Percentiles rank a stretch among this genome's conserved stretches.
Evolutionary conservation across 2,329 filamentous ascomycete genomes (phyloP).

Genomic region (Aquanectria penicillioides): DNA sequence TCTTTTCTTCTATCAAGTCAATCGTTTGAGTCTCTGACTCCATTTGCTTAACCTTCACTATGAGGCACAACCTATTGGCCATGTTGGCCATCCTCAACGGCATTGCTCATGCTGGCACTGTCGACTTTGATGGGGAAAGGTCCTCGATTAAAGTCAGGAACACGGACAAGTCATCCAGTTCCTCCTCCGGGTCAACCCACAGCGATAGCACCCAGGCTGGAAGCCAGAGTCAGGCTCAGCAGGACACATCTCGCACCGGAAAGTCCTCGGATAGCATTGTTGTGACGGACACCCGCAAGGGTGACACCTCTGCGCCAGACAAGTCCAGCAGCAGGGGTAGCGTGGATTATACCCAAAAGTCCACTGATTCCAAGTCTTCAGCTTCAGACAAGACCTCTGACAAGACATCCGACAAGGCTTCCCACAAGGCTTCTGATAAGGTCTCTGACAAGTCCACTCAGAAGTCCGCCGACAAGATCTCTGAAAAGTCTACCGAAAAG

Average conservation of each 20-base stretch:
- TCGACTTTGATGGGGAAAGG: constrained; percentile 12
- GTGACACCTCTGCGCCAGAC: neutral
- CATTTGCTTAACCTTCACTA: constrained; percentile 17
- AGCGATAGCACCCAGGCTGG: neutral
- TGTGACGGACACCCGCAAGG: neutral
- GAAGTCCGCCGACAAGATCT: too few species aligned
- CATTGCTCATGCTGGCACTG: constrained; percentile 32
- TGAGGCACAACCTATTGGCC: constrained; percentile 38
- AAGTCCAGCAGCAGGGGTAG: neutral
- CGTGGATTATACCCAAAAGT: too few species aligned
- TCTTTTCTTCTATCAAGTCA: constrained; percentile 14
- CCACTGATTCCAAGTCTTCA: too few species aligned
- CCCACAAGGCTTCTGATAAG: neutral
- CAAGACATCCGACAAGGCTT: neutral
- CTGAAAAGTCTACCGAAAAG: too few species aligned
- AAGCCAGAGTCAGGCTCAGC: neutral
- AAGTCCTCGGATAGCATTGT: neutral
- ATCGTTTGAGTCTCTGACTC: constrained; percentile 20
- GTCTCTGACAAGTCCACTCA: neutral
- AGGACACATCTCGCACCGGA: too few species aligned
- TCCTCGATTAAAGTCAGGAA: constrained; percentile 9
- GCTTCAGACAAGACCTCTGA: neutral
- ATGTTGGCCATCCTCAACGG: constrained; percentile 36
- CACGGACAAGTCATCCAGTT: constrained; percentile 8
- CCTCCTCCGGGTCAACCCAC: neutral